Evolutionary conservation across 768 basidiomycete species (phyloP).

Genomic region (Calocera cornea): DNA sequence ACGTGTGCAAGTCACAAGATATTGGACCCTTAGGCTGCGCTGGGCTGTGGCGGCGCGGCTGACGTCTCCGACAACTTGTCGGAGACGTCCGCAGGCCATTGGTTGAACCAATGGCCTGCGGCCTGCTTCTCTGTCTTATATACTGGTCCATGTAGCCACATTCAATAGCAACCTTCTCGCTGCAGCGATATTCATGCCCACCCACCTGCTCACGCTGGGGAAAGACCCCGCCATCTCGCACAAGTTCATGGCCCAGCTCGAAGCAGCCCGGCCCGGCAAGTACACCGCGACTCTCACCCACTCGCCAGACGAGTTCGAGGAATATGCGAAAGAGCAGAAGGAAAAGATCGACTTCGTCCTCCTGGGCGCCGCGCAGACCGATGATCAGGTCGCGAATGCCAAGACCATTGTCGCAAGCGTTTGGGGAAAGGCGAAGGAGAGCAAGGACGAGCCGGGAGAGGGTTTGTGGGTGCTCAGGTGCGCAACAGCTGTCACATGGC

Average conservation of each 20-base stretch:
- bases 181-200: background rate
- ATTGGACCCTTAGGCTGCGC: no score
- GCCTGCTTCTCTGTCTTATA: no score
- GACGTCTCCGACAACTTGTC: no score
- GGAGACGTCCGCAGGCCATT: no score
- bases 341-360: background rate
- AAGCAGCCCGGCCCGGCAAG: background rate
- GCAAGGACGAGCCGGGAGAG: background rate
- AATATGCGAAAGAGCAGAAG: background rate
- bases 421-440: background rate
- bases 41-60: no score
- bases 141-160: no score
- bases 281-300: background rate
- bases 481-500: background rate
- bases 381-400: background rate
- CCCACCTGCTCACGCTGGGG: background rate
- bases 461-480: background rate
- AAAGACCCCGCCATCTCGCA: slow-evolving; percentile 1
- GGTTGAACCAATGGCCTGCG: no score
- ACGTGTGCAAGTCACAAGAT: no score
- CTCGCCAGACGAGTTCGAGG: background rate
- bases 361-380: background rate
- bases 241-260: background rate
- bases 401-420: background rate
- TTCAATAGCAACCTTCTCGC: no score